Evolutionary conservation across 768 basidiomycete species (phyloP).

Genomic region (Rhodotorula diobovata): DNA sequence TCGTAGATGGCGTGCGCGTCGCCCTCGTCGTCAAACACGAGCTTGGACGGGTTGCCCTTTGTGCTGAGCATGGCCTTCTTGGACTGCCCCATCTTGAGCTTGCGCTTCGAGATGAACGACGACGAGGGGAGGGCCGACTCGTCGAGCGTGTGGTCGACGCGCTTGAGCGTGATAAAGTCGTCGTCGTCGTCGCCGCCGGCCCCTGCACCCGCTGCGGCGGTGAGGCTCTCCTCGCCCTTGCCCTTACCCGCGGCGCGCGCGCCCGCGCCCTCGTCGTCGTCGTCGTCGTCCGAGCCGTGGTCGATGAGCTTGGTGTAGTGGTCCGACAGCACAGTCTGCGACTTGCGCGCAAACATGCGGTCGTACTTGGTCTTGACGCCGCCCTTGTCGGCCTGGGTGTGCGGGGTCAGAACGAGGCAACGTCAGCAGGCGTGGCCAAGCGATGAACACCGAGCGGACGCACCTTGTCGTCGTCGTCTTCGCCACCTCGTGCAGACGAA

Average conservation of each 20-base stretch:
- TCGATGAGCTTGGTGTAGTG: constrained; percentile 87
- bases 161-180: constrained; percentile 90
- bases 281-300: constrained; percentile 58
- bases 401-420: neutral
- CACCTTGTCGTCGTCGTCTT: constrained; percentile 44
- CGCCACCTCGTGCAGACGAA: constrained; percentile 20
- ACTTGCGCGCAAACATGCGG: constrained; percentile 94
- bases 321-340: constrained; percentile 82
- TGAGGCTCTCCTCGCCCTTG: too few relatives aligned
- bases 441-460: neutral
- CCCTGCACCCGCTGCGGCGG: too few relatives aligned
- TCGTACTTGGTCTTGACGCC: constrained; percentile 74
- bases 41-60: constrained; percentile 62
- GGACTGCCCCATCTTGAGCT: constrained; percentile 66
- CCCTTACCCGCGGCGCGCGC: too few relatives aligned
- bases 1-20: constrained; percentile 75
- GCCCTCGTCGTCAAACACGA: constrained; percentile 84
- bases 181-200: constrained; percentile 51
- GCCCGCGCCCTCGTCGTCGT: constrained; percentile 27
- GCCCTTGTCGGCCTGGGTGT: neutral
- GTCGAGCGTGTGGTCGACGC: constrained; percentile 73
- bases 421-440: neutral
- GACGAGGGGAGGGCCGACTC: constrained; percentile 44
- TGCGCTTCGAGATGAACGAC: constrained; percentile 70
- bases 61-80: constrained; percentile 66